A percentile compares a stretch with the other conserved stretches of the same genome.
Conservation (phyloP, 1,284 basidiomycete genomes). For the Melanopsichium pennsylvanicum region DNA sequence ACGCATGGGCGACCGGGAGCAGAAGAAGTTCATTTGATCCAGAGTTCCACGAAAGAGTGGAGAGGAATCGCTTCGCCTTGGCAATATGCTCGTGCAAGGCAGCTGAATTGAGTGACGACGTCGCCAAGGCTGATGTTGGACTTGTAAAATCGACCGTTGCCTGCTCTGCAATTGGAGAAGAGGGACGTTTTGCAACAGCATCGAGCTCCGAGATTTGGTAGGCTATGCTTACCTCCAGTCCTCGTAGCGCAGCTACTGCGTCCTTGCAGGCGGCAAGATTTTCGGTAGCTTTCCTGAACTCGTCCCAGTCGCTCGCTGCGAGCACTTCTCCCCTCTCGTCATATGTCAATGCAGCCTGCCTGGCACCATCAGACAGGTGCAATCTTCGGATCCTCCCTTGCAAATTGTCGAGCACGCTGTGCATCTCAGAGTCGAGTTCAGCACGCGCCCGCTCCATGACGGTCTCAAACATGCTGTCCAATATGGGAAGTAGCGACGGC, state of each 20-base stretch:
- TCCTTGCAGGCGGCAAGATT: conserved; percentile 28
- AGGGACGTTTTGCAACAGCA: conserved; percentile 4
- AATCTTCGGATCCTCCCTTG: conserved; percentile 19
- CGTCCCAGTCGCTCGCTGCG: conserved; percentile 29
- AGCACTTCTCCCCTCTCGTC: conserved; percentile 38
- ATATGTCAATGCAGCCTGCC: conserved; percentile 17
- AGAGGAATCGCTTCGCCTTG: conserved; percentile 19
- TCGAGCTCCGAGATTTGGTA: conserved; percentile 32
- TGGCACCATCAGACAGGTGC: conserved; percentile 10
- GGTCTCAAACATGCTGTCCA: conserved; percentile 18
- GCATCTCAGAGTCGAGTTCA: conserved; percentile 5
- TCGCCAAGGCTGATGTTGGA: conserved; percentile 12
- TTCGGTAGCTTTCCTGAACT: conserved; percentile 30
- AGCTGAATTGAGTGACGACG: conserved; percentile 29
- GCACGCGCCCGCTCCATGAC: not conserved
- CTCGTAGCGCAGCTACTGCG: conserved; percentile 9
- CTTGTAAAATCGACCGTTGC: conserved; percentile 14
- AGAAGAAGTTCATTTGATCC: conserved; percentile 62
- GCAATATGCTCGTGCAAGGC: conserved; percentile 17
- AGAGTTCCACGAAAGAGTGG: conserved; percentile 10
- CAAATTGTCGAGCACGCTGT: conserved; percentile 1
- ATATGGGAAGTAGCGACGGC: conserved; percentile 11
- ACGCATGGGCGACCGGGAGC: conserved; percentile 72
- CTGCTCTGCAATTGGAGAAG: not conserved
- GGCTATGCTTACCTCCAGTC: conserved; percentile 26